Evolutionary conservation across 1,284 basidiomycete genomes (phyloP), one percentile per base, ranked within the genome.

Genomic region (Boletus semigastroideus): DNA sequence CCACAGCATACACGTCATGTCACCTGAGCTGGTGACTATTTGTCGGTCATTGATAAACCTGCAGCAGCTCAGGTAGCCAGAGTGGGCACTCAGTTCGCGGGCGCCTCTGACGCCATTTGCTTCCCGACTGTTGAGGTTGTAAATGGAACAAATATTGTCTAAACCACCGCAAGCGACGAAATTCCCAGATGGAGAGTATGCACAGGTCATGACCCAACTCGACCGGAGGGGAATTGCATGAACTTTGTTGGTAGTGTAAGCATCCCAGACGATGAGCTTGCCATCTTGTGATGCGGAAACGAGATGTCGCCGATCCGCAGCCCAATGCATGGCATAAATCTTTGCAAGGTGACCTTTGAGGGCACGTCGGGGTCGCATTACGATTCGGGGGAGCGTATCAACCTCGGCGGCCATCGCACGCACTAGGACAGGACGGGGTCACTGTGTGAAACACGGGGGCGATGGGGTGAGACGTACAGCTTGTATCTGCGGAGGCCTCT

Each of bases 1-100:
- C 96, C 97, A 99, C 37, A 98, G 82, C 94, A 99, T 98, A 72
- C 97, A 98, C 38, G 94, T 97, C 95, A 98, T 99, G 73, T 99
- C 96, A 55, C 96, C 96, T 17, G 94, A 98, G 59, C 86, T 90
- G 28, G 96, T 99, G 56, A 99, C 86, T 64, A 99, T 98, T 79
- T 99, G 94, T 54, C 95, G 83, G 75, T 99, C 97, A 68, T 93
- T 98, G 77, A 98, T 86, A 78, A 99, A 99, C 39, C 96, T 87
- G 75, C 96, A 98, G 79, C 96, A 98, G 64, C 87, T 91, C 61
- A 99, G 86, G 72, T 99, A 99, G 31, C 97, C 96, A 16, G 94
- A 95, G 73, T 99, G 96, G 30, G 95, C 96, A 74, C 89, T 91
- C 51, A 99, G 77, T 77, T 98, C 96, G 46, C 94, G 84, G 52